Conservation (phyloP, 225 moss, liverwort and hornwort species). For the Sphagnum contortum region DNA sequence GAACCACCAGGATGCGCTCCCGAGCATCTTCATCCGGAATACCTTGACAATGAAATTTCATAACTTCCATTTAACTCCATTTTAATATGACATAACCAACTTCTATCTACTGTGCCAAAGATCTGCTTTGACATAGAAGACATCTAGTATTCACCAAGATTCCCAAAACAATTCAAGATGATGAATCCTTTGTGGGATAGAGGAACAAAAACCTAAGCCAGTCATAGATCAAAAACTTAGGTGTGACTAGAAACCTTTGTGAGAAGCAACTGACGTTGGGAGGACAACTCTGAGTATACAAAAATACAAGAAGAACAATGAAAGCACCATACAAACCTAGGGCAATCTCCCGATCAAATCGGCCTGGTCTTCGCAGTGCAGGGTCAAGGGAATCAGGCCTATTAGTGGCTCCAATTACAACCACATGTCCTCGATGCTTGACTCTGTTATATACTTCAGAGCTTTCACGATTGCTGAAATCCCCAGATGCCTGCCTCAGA, state of each 20-base stretch:
- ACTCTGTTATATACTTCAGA: conserved; percentile 14
- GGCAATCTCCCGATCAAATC: conserved; percentile 91
- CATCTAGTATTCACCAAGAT: background rate
- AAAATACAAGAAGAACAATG: background rate
- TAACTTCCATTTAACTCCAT: background rate
- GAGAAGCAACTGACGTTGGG: too few species aligned
- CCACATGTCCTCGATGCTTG: conserved; percentile 67
- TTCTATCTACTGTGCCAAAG: too few species aligned
- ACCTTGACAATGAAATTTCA: conserved; percentile 24
- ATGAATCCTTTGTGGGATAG: background rate
- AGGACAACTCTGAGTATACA: background rate
- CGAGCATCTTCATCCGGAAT: conserved; percentile 93
- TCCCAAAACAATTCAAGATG: too few species aligned
- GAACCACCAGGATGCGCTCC: conserved; percentile 69
- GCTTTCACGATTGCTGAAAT: conserved; percentile 26
- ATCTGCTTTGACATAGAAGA: too few species aligned
- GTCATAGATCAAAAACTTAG: background rate
- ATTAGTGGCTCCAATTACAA: conserved; percentile 97
- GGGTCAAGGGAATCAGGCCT: conserved; percentile 94
- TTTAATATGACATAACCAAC: background rate
- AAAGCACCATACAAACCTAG: conserved; percentile 30
- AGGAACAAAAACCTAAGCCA: background rate
- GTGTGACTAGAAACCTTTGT: too few species aligned
- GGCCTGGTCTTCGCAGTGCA: conserved; percentile 86
- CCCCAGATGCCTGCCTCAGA: conserved; percentile 53